A percentile compares a stretch with the other conserved stretches of the same genome.
These are phyloP conservation scores for Dichomitus squalens DNA, from an alignment of 1,284 basidiomycete species.

Conservation along the genomic window DNA sequence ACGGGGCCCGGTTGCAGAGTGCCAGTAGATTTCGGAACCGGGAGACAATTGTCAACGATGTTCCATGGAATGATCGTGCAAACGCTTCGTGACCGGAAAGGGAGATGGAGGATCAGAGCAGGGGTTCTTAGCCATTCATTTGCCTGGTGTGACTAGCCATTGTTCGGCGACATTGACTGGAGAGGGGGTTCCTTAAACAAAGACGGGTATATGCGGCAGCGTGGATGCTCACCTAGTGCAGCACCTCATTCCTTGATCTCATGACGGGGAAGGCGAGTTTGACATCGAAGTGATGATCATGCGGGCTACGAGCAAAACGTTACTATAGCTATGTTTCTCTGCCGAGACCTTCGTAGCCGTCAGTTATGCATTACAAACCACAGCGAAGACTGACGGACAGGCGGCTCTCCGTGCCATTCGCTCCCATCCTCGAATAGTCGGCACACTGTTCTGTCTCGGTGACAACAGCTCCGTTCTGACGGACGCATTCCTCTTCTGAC, in stretches of 20 bases:
- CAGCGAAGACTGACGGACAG: neutral
- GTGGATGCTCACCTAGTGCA: neutral
- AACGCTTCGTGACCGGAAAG: neutral
- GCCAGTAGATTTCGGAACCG: conserved; percentile 4
- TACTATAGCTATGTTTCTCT: too few species aligned
- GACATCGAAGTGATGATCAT: too few species aligned
- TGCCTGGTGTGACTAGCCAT: neutral
- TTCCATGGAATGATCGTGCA: conserved; percentile 1
- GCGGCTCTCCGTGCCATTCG: neutral
- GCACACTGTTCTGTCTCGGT: too few species aligned
- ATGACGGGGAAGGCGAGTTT: too few species aligned
- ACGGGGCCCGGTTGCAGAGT: conserved; percentile 5
- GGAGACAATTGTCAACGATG: neutral
- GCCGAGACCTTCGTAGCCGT: too few species aligned
- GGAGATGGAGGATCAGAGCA: neutral
- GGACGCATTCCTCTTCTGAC: too few species aligned
- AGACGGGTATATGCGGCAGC: neutral
- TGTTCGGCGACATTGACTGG: neutral
- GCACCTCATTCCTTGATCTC: neutral
- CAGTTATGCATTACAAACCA: neutral
- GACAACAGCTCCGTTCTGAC: too few species aligned
- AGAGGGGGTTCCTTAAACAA: neutral
- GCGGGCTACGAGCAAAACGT: too few species aligned
- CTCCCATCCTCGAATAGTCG: neutral
- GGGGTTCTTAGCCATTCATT: conserved; percentile 1